These are phyloP conservation scores for Diaporthe citri DNA, from an alignment of 2,329 filamentous ascomycete species.

Conservation along the genomic window DNA sequence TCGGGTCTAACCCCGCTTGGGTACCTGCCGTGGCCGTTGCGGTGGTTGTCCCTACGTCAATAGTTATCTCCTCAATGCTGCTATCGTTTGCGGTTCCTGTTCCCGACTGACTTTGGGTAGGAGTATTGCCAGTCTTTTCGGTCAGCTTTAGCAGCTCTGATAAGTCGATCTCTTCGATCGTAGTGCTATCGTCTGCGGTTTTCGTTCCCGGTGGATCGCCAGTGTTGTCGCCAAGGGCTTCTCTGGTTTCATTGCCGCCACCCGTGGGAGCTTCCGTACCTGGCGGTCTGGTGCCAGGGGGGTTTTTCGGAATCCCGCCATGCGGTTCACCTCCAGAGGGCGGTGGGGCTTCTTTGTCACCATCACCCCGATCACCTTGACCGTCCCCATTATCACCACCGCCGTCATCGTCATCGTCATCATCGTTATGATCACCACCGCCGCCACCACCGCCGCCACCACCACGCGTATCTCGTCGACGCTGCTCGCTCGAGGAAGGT, in stretches of 20 bases:
- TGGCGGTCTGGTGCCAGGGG: background rate
- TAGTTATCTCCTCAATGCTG: too few relatives aligned
- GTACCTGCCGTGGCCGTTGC: background rate
- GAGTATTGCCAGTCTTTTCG: background rate
- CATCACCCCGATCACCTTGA: background rate
- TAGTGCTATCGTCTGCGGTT: too few relatives aligned
- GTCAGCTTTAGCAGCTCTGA: background rate
- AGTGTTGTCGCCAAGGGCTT: too few relatives aligned
- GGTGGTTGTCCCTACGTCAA: background rate
- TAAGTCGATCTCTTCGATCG: too few relatives aligned
- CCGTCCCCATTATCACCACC: too few relatives aligned
- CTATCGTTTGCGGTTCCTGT: too few relatives aligned
- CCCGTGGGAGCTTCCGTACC: background rate
- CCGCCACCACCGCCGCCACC: slow-evolving; percentile 9
- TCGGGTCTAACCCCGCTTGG: too few relatives aligned
- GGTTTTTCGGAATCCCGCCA: background rate
- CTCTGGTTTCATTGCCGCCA: background rate
- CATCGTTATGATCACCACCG: slow-evolving; percentile 5
- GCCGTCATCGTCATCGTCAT: background rate
- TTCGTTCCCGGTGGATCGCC: too few relatives aligned
- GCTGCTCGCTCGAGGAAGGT: background rate
- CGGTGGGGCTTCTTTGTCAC: background rate
- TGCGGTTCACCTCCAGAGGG: background rate
- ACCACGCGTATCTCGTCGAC: background rate
- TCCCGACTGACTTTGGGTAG: background rate